A percentile compares a stretch with the other conserved stretches of the same genome.
phyloP scores from a whole-genome alignment of 78 protist genomes.

The Blattamonas nauphoetae region DNA sequence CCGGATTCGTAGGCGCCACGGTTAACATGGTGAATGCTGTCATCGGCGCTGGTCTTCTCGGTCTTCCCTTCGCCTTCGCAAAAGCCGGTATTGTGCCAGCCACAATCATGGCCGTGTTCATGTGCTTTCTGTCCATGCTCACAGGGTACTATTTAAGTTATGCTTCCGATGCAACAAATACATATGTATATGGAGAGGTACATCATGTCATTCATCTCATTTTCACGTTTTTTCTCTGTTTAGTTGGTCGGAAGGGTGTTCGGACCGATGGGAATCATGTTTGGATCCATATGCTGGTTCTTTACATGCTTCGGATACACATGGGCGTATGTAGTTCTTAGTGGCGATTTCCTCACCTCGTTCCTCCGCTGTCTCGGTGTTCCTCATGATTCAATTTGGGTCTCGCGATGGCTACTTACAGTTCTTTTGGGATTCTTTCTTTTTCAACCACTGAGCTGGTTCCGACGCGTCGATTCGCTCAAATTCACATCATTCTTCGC shows the following conservation, averaged over 20 bases:
- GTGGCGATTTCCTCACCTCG: neutral
- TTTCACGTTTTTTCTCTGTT: too few species aligned
- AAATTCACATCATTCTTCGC: neutral
- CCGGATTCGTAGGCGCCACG: too few species aligned
- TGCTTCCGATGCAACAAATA: too few species aligned
- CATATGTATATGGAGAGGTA: too few species aligned
- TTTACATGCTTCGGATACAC: neutral
- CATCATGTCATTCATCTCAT: too few species aligned
- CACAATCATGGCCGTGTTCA: too few species aligned
- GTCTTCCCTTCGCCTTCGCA: too few species aligned
- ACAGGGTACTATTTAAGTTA: too few species aligned
- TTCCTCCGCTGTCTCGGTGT: neutral
- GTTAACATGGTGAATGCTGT: too few species aligned
- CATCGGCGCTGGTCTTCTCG: too few species aligned
- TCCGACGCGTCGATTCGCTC: neutral
- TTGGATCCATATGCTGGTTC: neutral
- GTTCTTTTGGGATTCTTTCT: neutral
- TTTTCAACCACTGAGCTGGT: neutral
- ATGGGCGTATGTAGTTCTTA: neutral
- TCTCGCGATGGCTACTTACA: neutral
- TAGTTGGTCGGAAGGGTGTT: neutral
- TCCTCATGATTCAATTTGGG: neutral
- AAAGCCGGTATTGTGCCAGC: too few species aligned
- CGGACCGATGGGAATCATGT: neutral
- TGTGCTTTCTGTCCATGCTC: too few species aligned